Conservation (phyloP, 2,329 filamentous ascomycete species). For the Arachnomyces sp. region DNA sequence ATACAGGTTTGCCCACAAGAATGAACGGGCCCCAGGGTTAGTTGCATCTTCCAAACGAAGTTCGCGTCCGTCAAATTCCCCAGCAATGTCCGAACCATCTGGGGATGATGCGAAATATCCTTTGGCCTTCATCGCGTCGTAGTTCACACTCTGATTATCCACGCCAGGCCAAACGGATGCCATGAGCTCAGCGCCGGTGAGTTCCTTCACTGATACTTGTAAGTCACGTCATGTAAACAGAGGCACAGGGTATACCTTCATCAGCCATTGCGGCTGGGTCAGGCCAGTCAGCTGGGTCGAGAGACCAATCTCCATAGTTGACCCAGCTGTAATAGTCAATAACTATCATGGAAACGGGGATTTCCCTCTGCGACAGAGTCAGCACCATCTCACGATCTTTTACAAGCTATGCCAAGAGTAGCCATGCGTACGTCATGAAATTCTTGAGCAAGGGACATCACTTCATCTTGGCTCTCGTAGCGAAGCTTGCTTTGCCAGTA, state of each 20-base stretch:
- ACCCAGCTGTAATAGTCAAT: constrained; percentile 60
- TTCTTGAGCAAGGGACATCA: constrained; percentile 51
- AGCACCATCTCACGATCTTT: too few relatives aligned
- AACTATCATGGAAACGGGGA: constrained; percentile 58
- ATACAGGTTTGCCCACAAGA: constrained; percentile 51
- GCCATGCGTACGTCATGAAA: too few relatives aligned
- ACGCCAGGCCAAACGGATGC: constrained; percentile 61
- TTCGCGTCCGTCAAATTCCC: constrained; percentile 51
- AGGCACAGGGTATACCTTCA: too few relatives aligned
- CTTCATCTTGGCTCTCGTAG: constrained; percentile 56
- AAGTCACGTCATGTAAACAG: too few relatives aligned
- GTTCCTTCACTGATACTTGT: too few relatives aligned
- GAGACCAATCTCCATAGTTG: constrained; percentile 57
- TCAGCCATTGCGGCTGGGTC: constrained; percentile 56
- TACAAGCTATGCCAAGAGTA: too few relatives aligned
- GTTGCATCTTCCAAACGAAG: constrained; percentile 54
- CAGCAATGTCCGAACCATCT: constrained; percentile 47
- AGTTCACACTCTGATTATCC: constrained; percentile 50
- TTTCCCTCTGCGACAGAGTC: constrained; percentile 42
- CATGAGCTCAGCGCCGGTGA: constrained; percentile 54
- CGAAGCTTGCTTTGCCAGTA: constrained; percentile 61
- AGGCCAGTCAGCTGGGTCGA: constrained; percentile 55
- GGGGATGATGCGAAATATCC: constrained; percentile 53
- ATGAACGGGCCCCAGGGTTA: constrained; percentile 49
- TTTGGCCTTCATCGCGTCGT: constrained; percentile 50